A percentile compares a stretch with the other conserved stretches of the same genome.
Conservation (phyloP, 2,329 filamentous ascomycete genomes). For the Venturia oleaginea region DNA sequence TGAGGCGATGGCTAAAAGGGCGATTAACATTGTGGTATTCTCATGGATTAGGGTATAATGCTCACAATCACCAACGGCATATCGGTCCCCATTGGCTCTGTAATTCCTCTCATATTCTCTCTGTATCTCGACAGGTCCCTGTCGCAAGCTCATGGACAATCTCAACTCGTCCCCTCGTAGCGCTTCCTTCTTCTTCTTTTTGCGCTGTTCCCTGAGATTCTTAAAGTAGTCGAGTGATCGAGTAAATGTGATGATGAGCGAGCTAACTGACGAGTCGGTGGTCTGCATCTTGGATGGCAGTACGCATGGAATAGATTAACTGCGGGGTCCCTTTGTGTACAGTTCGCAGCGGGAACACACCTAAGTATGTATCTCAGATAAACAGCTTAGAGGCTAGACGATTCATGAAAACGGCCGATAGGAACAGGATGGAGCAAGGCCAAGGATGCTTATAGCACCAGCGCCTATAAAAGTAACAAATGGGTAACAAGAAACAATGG, state of each 20-base stretch:
- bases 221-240: conserved; percentile 38
- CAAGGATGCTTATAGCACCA: background rate
- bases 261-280: conserved; percentile 25
- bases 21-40: background rate
- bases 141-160: conserved; percentile 31
- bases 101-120: conserved; percentile 33
- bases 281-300: conserved; percentile 7
- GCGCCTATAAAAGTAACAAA: background rate
- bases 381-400: background rate
- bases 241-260: conserved; percentile 36
- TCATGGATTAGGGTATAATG: conserved; percentile 6
- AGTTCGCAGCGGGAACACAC: conserved; percentile 4
- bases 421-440: background rate
- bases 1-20: conserved; percentile 33
- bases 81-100: conserved; percentile 28
- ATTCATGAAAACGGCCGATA: background rate
- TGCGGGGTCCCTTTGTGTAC: background rate
- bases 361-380: conserved; percentile 3
- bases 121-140: conserved; percentile 34
- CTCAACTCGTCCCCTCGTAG: conserved; percentile 27
- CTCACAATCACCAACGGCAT: conserved; percentile 37
- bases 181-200: conserved; percentile 24
- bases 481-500: background rate
- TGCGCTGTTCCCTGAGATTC: conserved; percentile 28
- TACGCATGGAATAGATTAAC: background rate